Conservation (phyloP, 176 grass and related monocot genomes). For the Lolium multiflorum region DNA sequence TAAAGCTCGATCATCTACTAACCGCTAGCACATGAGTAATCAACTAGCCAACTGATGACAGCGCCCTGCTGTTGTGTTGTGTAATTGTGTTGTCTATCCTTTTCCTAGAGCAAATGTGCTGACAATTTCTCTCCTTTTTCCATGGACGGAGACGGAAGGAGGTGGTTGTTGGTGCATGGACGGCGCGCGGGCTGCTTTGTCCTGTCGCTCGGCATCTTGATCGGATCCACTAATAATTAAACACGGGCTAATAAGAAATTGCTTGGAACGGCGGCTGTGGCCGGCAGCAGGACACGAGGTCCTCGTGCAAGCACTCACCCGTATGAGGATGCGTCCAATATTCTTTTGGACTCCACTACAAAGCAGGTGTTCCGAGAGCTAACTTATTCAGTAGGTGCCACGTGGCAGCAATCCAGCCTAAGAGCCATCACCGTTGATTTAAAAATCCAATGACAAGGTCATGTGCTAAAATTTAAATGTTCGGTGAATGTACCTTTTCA, state of each 20-base stretch:
- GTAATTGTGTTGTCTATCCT: background rate
- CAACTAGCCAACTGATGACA: background rate
- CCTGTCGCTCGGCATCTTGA: background rate
- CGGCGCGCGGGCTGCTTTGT: background rate
- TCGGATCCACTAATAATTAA: background rate
- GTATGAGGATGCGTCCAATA: too few relatives aligned
- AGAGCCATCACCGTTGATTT: too few relatives aligned
- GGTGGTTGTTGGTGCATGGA: slow-evolving; percentile 33
- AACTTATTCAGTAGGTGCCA: too few relatives aligned
- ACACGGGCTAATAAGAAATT: background rate
- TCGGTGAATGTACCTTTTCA: too few relatives aligned
- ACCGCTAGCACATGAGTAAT: background rate
- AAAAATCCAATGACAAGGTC: too few relatives aligned
- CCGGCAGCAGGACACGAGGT: slow-evolving; percentile 44
- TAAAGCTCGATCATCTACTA: background rate
- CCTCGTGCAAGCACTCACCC: slow-evolving; percentile 27
- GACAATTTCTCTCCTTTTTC: background rate
- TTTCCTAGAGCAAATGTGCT: background rate
- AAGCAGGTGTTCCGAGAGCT: too few relatives aligned
- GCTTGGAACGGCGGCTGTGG: slow-evolving; percentile 22
- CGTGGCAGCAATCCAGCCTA: too few relatives aligned
- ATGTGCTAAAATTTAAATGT: too few relatives aligned
- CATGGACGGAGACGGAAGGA: slow-evolving; percentile 27
- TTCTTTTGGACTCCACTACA: too few relatives aligned
- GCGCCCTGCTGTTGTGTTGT: too few relatives aligned